phyloP scores from a whole-genome alignment of 345 rosid species.

The Rhizophora mangle region DNA sequence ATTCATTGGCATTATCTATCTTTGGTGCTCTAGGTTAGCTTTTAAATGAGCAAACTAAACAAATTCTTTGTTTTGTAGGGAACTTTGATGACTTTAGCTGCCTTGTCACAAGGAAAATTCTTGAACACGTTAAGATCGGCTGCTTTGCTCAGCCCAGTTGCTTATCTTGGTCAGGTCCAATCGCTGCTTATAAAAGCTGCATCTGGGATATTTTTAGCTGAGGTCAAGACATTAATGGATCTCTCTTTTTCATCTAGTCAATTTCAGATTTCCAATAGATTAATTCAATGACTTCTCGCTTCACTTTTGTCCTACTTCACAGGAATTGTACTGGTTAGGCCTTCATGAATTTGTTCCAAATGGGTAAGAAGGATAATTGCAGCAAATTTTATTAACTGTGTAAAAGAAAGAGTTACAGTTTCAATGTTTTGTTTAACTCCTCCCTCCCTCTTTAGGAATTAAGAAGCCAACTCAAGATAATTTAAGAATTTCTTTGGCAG shows the following conservation, averaged over 20 bases:
- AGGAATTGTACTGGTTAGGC: constrained; percentile 45
- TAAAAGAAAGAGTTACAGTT: too few relatives aligned
- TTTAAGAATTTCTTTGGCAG: too few relatives aligned
- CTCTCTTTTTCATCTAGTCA: background rate
- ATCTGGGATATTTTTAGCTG: constrained; percentile 33
- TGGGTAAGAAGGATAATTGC: constrained; percentile 24
- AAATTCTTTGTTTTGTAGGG: constrained; percentile 25
- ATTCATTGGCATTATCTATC: background rate
- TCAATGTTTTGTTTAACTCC: background rate
- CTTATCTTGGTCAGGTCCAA: constrained; percentile 32
- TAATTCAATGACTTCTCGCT: background rate
- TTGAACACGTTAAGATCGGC: constrained; percentile 32
- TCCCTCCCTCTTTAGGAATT: too few relatives aligned
- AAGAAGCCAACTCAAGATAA: too few relatives aligned
- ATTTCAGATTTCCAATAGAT: background rate
- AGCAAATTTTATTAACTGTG: background rate
- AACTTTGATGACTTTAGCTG: constrained; percentile 41
- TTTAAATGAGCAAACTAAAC: background rate
- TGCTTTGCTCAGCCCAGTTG: constrained; percentile 44
- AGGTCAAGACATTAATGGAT: constrained; percentile 11
- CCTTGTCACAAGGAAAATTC: constrained; percentile 35
- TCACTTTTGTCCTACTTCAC: background rate
- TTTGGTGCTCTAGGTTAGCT: too few relatives aligned
- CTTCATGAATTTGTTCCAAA: constrained; percentile 34
- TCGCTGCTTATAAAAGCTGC: constrained; percentile 24